Base-by-base conservation (phyloP, 2,329 filamentous ascomycete genomes). In the Fusarium paranaense region DNA sequence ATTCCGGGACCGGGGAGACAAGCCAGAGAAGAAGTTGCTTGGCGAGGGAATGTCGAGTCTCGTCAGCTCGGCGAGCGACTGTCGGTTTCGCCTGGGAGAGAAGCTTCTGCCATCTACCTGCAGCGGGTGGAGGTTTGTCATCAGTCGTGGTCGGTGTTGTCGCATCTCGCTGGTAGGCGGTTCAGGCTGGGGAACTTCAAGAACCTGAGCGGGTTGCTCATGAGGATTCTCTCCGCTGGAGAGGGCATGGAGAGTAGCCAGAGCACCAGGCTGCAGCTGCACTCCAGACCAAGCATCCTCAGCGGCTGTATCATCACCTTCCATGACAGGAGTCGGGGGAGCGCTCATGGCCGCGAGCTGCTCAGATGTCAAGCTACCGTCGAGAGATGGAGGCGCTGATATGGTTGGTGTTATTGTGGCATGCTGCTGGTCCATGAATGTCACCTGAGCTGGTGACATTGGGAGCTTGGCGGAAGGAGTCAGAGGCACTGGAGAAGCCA, bases 31-130 rank as follows among this genome's bases (percentile, higher is more conserved):
- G 87, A 98, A 98, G 1, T 93, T 95, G 30, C 94, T 93, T 0
- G 96, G 96, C 0, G 96, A 98, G 7, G 95, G 96, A 37, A 98
- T 95, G 30, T 95, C 95, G 22, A 98, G 88, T 68, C 90, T 91
- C 22, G 94, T 95, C 71, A 98, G 88, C 42, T 92, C 93, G 65
- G 92, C 92, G 16, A 91, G 86, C 16, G 92, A 92, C 50, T 90
- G 89, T 10, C 87, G 81, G 38, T 72, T 77, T 2, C 78, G 76
- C 58, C 75, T 82, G 5, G 80, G 78, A 1, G 86, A 79, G 52
- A 74, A 73, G 30, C 66, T 62, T 27, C 62, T 74, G 35, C 56
- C 67, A 45, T 75, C 78, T n/a, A 70, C 57, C 8, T 72, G 37
- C 38, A 73, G 78, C 25, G 76, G 63, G 16, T 73, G 76, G 32